Evolutionary conservation across 148 eudicot species (phyloP), one percentile per base, ranked within the genome.

Genomic region (Camellia japonica): DNA sequence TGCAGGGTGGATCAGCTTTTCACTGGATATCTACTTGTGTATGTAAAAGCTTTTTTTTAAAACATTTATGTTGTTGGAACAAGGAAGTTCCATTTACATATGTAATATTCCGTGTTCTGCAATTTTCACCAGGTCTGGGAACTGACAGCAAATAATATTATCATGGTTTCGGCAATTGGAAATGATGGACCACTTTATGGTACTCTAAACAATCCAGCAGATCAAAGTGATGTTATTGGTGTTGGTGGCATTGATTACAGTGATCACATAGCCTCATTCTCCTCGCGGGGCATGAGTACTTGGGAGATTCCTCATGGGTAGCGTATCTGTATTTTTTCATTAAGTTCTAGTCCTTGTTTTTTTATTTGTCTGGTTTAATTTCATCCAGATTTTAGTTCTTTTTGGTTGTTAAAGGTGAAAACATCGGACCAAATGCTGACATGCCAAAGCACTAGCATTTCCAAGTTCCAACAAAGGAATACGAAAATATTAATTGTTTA

Each of bases 261-360:
- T 81, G 98, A 96, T 83, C 97, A 91, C 84, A 93, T 96, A 83
- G 99, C 99, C 61, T 90, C 99, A 38, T 96, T 96, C 87, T 96
- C 99, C 80, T 96, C 99, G 58, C 99, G 99, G 80, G 99, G 99
- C 87, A 96, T 96, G 99, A 96, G 98, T 85, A 96, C 98, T 51
- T 96, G 99, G 99, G 99, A 96, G 87, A 88, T 96, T 84, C 99
- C 99, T 83, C 99, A 96, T 77, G 99, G 99, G 99, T 96, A 93
- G 73, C 55, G 71, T 55, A 20, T 81, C 66, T 63, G 9, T 23
- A 44, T 80, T 55, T 7, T 63, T 44, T 74, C 68, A 54, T 30
- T 47, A 44, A 6, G 41, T 79, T 11, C 47, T 41, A 44, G 4
- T 67, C 51, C 55, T 64, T 20, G 23, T 18, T 42, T 70, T 61